phyloP scores from a whole-genome alignment of 768 basidiomycete species.

The Tricholomella constricta region DNA sequence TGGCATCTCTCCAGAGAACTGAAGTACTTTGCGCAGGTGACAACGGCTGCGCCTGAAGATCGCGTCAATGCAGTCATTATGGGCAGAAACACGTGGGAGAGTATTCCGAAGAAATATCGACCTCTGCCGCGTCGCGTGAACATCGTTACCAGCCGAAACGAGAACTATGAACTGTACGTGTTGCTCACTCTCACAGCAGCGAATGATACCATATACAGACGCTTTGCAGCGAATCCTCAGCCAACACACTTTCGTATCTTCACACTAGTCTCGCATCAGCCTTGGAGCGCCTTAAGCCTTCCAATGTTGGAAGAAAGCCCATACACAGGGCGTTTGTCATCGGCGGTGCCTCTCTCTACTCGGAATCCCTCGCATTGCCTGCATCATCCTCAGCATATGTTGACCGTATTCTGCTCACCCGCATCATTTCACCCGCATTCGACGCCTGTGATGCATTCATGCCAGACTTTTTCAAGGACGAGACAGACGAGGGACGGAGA shows the following conservation, averaged over 20 bases:
- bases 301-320: slow-evolving; percentile 35
- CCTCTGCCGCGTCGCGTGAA: slow-evolving; percentile 80
- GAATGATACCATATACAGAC: neutral
- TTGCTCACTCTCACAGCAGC: neutral
- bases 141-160: slow-evolving; percentile 70
- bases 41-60: slow-evolving; percentile 57
- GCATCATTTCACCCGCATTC: slow-evolving; percentile 74
- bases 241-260: slow-evolving; percentile 33
- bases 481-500: slow-evolving; percentile 35
- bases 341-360: slow-evolving; percentile 88
- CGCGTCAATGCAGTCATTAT: slow-evolving; percentile 81
- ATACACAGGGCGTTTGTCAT: slow-evolving; percentile 79
- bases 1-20: slow-evolving; percentile 91
- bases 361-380: slow-evolving; percentile 55
- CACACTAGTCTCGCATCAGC: slow-evolving; percentile 46
- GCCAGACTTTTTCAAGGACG: slow-evolving; percentile 58
- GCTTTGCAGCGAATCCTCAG: slow-evolving; percentile 12
- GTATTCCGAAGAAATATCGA: slow-evolving; percentile 82
- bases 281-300: slow-evolving; percentile 29
- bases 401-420: slow-evolving; percentile 86
- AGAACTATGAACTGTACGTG: slow-evolving; percentile 63
- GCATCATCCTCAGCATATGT: slow-evolving; percentile 46
- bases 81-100: slow-evolving; percentile 98
- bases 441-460: slow-evolving; percentile 87
- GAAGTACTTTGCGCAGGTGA: slow-evolving; percentile 88